phyloP scores from a whole-genome alignment of 1,284 basidiomycete genomes.

The Paramarasmius palmivorus region DNA sequence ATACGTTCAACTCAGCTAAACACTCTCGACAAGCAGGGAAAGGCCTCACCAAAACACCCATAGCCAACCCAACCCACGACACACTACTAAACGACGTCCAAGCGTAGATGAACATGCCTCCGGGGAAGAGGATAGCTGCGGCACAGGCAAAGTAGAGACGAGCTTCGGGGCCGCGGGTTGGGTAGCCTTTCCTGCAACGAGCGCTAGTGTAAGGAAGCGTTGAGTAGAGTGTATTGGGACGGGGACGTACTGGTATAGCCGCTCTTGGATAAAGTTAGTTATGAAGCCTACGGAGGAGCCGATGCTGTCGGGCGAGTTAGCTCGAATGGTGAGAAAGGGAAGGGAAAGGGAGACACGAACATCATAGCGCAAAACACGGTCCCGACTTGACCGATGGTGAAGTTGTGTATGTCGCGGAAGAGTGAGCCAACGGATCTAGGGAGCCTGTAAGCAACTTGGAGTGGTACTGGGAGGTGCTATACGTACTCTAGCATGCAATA shows the following conservation, averaged over 20 bases:
- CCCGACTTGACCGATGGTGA: slow-evolving; percentile 65
- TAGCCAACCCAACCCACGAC: slow-evolving; percentile 53
- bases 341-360: slow-evolving; percentile 40
- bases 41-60: slow-evolving; percentile 39
- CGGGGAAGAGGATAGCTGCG: slow-evolving; percentile 62
- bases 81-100: slow-evolving; percentile 56
- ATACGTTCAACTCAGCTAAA: slow-evolving; percentile 10
- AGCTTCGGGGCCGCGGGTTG: slow-evolving; percentile 67
- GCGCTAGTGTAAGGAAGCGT: slow-evolving; percentile 6
- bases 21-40: not conserved
- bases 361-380: slow-evolving; percentile 58
- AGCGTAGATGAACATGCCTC: slow-evolving; percentile 67
- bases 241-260: slow-evolving; percentile 54
- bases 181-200: slow-evolving; percentile 48
- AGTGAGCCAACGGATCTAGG: slow-evolving; percentile 61
- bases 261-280: slow-evolving; percentile 65
- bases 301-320: slow-evolving; percentile 41
- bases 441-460: not conserved
- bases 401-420: slow-evolving; percentile 63
- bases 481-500: slow-evolving; percentile 68
- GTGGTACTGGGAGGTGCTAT: not conserved
- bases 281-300: slow-evolving; percentile 61
- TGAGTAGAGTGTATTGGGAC: not conserved
- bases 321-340: not conserved
- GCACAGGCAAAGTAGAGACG: slow-evolving; percentile 68